Conservation (phyloP, 73 alveolate genomes). For the Tetrahymena thermophila region DNA sequence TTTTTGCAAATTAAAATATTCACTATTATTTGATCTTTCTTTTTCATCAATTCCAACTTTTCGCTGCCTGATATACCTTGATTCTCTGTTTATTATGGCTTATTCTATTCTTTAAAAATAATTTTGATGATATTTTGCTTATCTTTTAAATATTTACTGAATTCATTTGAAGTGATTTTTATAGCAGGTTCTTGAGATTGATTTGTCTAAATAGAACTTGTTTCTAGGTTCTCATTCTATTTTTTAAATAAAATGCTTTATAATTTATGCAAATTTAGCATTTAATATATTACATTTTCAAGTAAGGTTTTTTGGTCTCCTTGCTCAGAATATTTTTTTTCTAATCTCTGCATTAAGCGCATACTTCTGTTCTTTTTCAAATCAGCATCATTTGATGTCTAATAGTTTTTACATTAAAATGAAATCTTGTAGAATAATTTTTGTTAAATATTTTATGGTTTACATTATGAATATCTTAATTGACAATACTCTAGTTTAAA, state of each 20-base stretch:
- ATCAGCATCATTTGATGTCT: background rate
- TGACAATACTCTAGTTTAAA: background rate
- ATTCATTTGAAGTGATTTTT: background rate
- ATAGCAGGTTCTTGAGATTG: background rate
- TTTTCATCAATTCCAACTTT: background rate
- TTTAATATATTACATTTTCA: background rate
- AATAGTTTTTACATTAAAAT: background rate
- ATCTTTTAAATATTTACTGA: background rate
- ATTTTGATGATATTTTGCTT: too few relatives aligned
- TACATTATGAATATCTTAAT: background rate
- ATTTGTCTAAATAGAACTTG: background rate
- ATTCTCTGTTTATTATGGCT: background rate
- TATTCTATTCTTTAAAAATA: background rate
- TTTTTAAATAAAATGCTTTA: background rate
- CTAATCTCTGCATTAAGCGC: background rate
- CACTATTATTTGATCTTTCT: background rate
- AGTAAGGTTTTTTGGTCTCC: background rate
- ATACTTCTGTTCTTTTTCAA: background rate
- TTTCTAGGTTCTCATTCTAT: background rate
- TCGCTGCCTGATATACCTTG: background rate
- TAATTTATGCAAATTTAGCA: background rate
- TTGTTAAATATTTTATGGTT: too few relatives aligned
- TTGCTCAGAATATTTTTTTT: background rate
- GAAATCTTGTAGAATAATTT: background rate
- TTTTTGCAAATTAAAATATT: too few relatives aligned